Base-by-base conservation (phyloP, 192 early-diverging fungal species). In the Mortierella hygrophila region DNA sequence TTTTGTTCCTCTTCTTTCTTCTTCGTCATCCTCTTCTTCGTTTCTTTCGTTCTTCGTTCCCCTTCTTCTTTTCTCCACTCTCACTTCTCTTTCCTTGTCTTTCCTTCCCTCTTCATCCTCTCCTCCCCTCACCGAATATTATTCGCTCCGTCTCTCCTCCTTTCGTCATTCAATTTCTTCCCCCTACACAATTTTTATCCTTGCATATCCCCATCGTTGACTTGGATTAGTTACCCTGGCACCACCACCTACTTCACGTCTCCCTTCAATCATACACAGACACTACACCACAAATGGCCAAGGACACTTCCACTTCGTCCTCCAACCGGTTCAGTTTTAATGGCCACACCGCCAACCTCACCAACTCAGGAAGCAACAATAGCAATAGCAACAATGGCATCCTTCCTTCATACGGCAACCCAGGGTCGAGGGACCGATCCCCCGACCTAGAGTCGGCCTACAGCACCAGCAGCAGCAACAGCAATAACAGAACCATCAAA, bases 261-360 rank as follows among this genome's bases (percentile, higher is more conserved):
- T 35, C 41, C 15, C 18, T 55, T n/a, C 71, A 42, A 16, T 35
- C 47, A n/a, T 26, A 55, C 26, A 29, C 37, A 41, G 38, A 38
- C 26, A 75, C 52, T 38, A 23, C 35, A 23, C 52, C 44, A 10
- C 41, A 37, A 46, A 76, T 79, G 57, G 55, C 7, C 32, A 85
- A 65, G 70, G 78, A 77, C 38, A 75, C 74, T 8, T 85, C 83
- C 6, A 77, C 72, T 21, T 80, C 78, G 18, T 80, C 76, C 54
- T 79, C 78, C 55, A 79, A 76, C 74, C 73, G 83, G 13, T 85
- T 72, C 78, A 85, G 83, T 41, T 40, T 60, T 63, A 79, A 68
- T 60, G 78, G 74, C 70, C 69, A 60, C 57, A 76, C 3, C 5
- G 18, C 47, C 38, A 76, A 55, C 69, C 54, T n/a, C 42, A 35